Evolutionary conservation across 2,329 filamentous ascomycete genomes (phyloP), one percentile per base, ranked within the genome.

Genomic region (Graphilbum sp.): DNA sequence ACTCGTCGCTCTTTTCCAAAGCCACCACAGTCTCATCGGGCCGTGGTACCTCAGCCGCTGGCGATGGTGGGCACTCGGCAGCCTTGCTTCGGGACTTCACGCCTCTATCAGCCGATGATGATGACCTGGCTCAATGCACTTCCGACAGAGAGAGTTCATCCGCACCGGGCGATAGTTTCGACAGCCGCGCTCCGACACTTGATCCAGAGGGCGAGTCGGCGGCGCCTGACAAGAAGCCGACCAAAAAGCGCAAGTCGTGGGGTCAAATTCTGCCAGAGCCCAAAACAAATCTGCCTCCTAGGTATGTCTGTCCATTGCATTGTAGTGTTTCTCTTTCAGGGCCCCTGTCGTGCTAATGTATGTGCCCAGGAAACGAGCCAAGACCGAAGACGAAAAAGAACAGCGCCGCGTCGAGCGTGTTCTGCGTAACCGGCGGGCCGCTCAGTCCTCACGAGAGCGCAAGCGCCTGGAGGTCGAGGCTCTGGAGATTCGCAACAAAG

Each of bases 341-440:
- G n/a, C n/a, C n/a, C n/a, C n/a, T n/a, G n/a, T n/a, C n/a, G n/a
- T n/a, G n/a, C n/a, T n/a, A n/a, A n/a, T n/a, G n/a, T n/a, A n/a
- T n/a, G n/a, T n/a, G n/a, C n/a, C n/a, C n/a, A 85, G 82, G 48
- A 98, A 98, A 74, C 85, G 90, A 45, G 90, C 90, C 50, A 98
- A 96, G 72, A 98, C 90, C 3, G 88, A 93, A 52, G 90, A 95
- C 53, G 90, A 98, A 61, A 98, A 98, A 64, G 90, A 96, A 62
- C 90, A 98, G 60, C 81, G 90, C 33, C 82, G 90, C 44, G 92
- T 96, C 39, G 90, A 98, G 66, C 84, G 90, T 45, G 90, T 98
- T 47, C 84, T 96, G 50, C 80, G 90, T 33, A 98, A 98, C 56
- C 84, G 90, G 47, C 83, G 87, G 42, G 90, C 90, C 34, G 90